Base-by-base conservation (phyloP, 139 green algal genomes). In the Chlorella sp. region DNA sequence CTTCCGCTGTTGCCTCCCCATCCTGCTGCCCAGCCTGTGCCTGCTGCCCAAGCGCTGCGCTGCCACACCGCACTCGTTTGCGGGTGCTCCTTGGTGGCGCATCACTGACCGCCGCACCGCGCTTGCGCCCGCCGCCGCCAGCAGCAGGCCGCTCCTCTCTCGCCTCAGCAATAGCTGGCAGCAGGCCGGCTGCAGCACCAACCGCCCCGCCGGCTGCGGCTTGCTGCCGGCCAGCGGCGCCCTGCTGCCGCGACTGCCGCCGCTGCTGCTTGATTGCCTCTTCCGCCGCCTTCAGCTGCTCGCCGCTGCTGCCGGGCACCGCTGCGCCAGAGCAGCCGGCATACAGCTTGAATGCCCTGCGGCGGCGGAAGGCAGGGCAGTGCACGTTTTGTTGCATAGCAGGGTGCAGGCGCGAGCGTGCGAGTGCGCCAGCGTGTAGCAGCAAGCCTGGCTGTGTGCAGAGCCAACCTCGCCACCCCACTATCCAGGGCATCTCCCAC, bases 211-310 rank as follows among this genome's bases (percentile, higher is more conserved):
- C 22, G 32, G n/a, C n/a, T 40, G 43, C 43, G 44, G 64, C 68
- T 24, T 72, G 43, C 44, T 65, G 64, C 5, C 65, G 32, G 17
- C 22, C 62, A 19, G 76, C 54, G 16, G 54, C 54, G 64, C 64
- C 64, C 43, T 43, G 56, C 24, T 62, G 62, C 64, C 34, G 48
- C 9, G 79, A 84, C 79, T 75, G 64, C 62, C 79, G 79, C 43
- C 79, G 79, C 44, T 64, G 65, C 79, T 84, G 79, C 64, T 48
- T 84, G 34, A 34, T 24, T 2, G n/a, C 64, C 43, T 84, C 79
- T 0, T 84, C 79, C 3, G 20, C 43, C 9, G 79, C 79, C 64
- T 76, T 84, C 32, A 84, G 79, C 64, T 76, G 64, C 62, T 84
- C 79, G 0, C 22, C 41, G 14, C 65, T 32, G 32, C 43, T 34